Evolutionary conservation across 2,329 filamentous ascomycete species (phyloP).

Genomic region (Aspergillus pseudotamarii): DNA sequence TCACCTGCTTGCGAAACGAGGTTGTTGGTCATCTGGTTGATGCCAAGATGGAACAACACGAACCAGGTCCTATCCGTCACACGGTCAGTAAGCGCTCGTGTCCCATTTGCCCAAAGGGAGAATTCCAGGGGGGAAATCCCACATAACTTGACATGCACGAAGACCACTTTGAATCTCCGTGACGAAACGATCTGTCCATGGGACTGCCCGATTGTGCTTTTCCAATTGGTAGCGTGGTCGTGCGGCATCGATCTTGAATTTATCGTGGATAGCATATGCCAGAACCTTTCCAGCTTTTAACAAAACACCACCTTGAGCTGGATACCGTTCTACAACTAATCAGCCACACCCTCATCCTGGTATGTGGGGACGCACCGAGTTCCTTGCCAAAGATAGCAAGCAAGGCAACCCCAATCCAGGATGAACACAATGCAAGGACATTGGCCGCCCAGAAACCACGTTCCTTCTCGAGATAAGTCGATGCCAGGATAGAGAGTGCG

Average conservation of each 20-base stretch:
- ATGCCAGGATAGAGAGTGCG: not conserved
- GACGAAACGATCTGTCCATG: constrained; percentile 6
- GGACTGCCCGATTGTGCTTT: not conserved
- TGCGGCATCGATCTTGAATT: constrained; percentile 4
- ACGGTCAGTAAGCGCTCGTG: not conserved
- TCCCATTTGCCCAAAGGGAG: not conserved
- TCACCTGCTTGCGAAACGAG: constrained; percentile 5
- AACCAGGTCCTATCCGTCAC: constrained; percentile 6
- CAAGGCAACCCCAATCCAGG: constrained; percentile 1
- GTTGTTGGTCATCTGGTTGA: constrained; percentile 8
- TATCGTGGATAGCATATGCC: not conserved
- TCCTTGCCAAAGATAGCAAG: constrained; percentile 1
- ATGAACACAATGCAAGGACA: constrained; percentile 3
- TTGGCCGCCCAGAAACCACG: constrained; percentile 10
- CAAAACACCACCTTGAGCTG: constrained; percentile 1
- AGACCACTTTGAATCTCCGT: not conserved
- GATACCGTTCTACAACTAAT: not conserved
- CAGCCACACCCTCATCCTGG: not conserved
- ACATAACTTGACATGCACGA: constrained; percentile 8
- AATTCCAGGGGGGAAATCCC: not conserved
- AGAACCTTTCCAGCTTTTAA: constrained; percentile 3
- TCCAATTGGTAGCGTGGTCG: constrained; percentile 1
- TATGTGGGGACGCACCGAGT: constrained; percentile 1
- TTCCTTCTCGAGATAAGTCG: constrained; percentile 9
- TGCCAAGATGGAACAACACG: constrained; percentile 1